Base-by-base conservation (phyloP, 768 basidiomycete species). In the Amanita rubescens region DNA sequence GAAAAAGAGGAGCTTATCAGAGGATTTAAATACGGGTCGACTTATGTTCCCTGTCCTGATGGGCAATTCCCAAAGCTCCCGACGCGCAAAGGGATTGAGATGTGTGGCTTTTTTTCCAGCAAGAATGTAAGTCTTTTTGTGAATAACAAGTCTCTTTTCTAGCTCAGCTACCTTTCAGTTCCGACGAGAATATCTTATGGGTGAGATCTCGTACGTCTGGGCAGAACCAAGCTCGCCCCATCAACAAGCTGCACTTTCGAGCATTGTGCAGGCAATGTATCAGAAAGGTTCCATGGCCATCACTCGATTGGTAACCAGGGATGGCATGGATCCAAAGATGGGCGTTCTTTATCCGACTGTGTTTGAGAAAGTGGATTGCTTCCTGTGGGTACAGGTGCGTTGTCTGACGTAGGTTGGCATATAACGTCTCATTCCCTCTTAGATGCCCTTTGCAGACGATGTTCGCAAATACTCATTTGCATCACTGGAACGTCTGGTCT, bases 391-490 rank as follows among this genome's bases (percentile, higher is more conserved):
- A 19, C 85, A 85, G 72, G 94, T 91, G 61, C 42, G 73, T 38
- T n/a, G 30, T 51, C 43, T 39, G 19, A 46, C 52, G 8, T 15
- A 10, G n/a, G 12, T 14, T 27, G 11, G 9, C 3, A n/a, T 20
- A 37, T n/a, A 6, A 20, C 34, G 17, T 9, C 60, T n/a, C 8
- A 50, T 44, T 17, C 24, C 27, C 4, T 35, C 38, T 9, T 58
- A 94, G 92, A 81, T 97, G 79, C 95, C 95, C 0, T 97, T 96
- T 63, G 92, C 92, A 2, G 95, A 99, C 64, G 95, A 99, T 60
- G 75, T 93, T 49, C 82, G 93, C 54, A 87, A 83, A 58, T 92
- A 90, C 67, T 82, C 81, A 9, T 97, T 99, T 65, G 81, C 87
- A 0, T 90, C 90, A 0, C 76, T 98, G 27, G 80, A 84, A 41